Base-by-base conservation (phyloP, 2,329 filamentous ascomycete species). In the Aspergillus cejpii region DNA sequence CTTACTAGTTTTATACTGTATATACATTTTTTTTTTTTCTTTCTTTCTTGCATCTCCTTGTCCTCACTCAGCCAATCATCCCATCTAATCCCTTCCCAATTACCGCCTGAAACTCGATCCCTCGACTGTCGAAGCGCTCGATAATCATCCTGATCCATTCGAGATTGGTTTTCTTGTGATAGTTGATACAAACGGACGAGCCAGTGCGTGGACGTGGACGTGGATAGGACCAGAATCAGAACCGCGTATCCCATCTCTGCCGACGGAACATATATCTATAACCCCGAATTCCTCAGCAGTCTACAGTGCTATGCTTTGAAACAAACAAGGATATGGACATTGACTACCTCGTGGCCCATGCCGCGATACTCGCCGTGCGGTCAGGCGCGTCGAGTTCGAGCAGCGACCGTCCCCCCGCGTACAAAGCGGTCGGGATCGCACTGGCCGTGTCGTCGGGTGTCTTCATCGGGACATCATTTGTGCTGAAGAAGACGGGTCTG, bases 401-500 rank as follows among this genome's bases (percentile, higher is more conserved):
- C 34, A 44, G 45, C 33, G 55, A 53, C 7, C 72, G 78, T 17
- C 80, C 80, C 1, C 66, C 75, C 7, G 69, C 73, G 26, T 97
- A 86, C 77, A 97, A 96, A 64, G 80, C 83, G 20, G 79, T 97
- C 54, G 92, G 92, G 44, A 87, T 98, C 50, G 76, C 81, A 17
- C 75, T 98, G 27, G 92, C 92, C 12, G 77, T 96, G 47, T 81
- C 82, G 24, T 97, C 91, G 0, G 92, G 92, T 33, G 65, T 87
- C 46, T 97, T 97, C 65, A 98, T 98, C 62, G 92, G 92, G 43
- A 78, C 85, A 11, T 97, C 91, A 0, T 98, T 97, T 65, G 90
- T 97, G 21, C 71, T 98, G 61, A 97, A 97, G 71, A 98, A 98
- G 72, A 77, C 87, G 48, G 92, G 92, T 3, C 71, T 98, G 56